Evolutionary conservation across 1,284 basidiomycete genomes (phyloP), one percentile per base, ranked within the genome.

Genomic region (Rhodotorula mucilaginosa): DNA sequence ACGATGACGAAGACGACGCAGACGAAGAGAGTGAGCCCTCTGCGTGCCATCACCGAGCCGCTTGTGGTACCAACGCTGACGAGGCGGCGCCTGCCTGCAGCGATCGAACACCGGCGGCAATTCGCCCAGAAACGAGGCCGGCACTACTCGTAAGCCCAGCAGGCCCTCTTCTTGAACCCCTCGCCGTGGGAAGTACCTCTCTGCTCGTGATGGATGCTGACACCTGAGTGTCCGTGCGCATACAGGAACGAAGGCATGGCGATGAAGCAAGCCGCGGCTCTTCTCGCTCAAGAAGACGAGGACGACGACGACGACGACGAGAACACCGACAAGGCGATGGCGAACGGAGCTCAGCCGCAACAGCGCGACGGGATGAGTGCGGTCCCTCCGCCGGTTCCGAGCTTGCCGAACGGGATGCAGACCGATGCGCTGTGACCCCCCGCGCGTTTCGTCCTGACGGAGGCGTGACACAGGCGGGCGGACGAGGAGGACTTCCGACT

Each of bases 1-100:
- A 74, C 34, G 75, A 75, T 12, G 76, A 77, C 54, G 47, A 65
- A 56, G 54, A 56, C n/a, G 59, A 60, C 23, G 61, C 47, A 12
- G 72, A 78, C 63, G 76, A 78, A 31, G 78, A 78, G 64, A 77
- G 77, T 74, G 71, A 74, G 71, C 61, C 12, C 15, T 16, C 15
- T 16, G 23, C 29, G 39, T 39, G 31, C 10, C 23, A 23, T 26
- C n/a, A 3, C 10, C 5, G 5, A n/a, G 39, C 39, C 39, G n/a
- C 16, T n/a, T 18, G 19, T 13, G 8, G 19, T 18, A 59, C 52
- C 21, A 39, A 23, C 2, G 23, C 47, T 62, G 19, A 47, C 56
- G 2, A 34, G 1, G 1, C 12, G 2, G 5, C 19, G 29, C 48
- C 18, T 10, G 8, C 31, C 46, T 4, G 7, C 65, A 75, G 74